Evolutionary conservation across 1,284 basidiomycete species (phyloP), one percentile per base, ranked within the genome.

Genomic region (Trametes versicolor): DNA sequence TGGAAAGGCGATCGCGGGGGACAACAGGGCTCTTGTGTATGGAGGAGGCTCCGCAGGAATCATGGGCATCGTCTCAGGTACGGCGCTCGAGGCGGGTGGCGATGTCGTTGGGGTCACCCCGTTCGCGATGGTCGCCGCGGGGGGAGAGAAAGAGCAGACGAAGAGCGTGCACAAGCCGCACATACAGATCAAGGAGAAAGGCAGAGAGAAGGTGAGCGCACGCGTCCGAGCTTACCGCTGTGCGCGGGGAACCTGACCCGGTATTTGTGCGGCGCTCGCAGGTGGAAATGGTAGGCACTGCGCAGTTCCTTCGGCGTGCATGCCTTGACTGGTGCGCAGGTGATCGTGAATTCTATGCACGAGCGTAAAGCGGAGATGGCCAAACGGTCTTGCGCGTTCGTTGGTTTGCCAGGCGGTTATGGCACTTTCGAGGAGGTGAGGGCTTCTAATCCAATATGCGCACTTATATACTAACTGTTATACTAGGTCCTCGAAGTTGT

Each of bases 281-380:
- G 87, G 75, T 83, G 34, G 81, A 88, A 72, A 87, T 83, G 1
- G 87, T 87, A 69, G 76, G 82, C 41, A 25, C 23, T 36, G 12
- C 45, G 12, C 10, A 32, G 53, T 13, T 37, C 15, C 19, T 29
- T 6, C 2, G 59, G 57, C 36, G 52, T 39, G 53, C 54, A 43
- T 60, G 49, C 56, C n/a, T 34, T 37, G 27, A 45, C 34, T 45
- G 27, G 58, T 39, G 50, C 60, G 29, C 69, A 92, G 85, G 81
- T 94, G 58, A 78, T 96, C 1, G 94, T 96, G 2, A 82, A 88
- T 58, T 91, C 91, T 0, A 98, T 98, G 96, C 96, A 98, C 74
- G 92, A 95, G 72, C 87, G 96, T 25, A 98, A 98, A 76, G 83
- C 91, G 15, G 87, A 91, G 73, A 97, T 98, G 95, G 94, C 95